Base-by-base conservation (phyloP, 495 filamentous ascomycete species). In the Penicillium coffeae region DNA sequence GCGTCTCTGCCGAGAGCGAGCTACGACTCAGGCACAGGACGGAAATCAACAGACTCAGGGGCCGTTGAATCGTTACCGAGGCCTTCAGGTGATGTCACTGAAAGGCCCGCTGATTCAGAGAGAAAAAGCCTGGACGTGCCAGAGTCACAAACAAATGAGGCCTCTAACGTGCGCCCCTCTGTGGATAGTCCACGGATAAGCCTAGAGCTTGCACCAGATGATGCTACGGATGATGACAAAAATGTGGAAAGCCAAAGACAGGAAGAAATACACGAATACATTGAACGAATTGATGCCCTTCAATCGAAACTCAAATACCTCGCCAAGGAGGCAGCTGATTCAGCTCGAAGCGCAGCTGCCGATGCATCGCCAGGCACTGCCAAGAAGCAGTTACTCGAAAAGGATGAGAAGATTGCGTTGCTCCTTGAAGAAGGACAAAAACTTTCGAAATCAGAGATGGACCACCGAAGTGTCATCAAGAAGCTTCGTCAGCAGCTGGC, bases 401-500 rank as follows among this genome's bases (percentile, higher is more conserved):
- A 90, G 50, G 89, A 96, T 51, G 89, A 92, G 54, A 86, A 88
- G 54, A 93, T 96, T 48, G 87, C 89, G 4, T 73, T 90, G 35
- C 71, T 98, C 12, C 85, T 98, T 67, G 85, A 94, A 58, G 93
- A 98, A 68, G 93, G 94, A 0, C 89, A 95, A 60, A 90, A 88
- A 50, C 76, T 97, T 9, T 87, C 86, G 3, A 88, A 85, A 56
- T 85, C 82, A 13, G 93, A 97, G 55, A 77, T 96, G 57, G 86
- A 87, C 55, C 84, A 93, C 51, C 75, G 90, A 34, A 84, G 81
- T 12, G 84, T 83, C 2, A 84, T 97, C 52, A 96, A 91, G 70
- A 92, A 88, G 61, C 66, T 97, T 39, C 80, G 90, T 10, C 91
- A 87, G 59, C 80, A 83, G 47, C 60, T 77, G 7, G 50, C 77